Conservation (phyloP, 768 basidiomycete genomes). For the Lyophyllum atratum region DNA sequence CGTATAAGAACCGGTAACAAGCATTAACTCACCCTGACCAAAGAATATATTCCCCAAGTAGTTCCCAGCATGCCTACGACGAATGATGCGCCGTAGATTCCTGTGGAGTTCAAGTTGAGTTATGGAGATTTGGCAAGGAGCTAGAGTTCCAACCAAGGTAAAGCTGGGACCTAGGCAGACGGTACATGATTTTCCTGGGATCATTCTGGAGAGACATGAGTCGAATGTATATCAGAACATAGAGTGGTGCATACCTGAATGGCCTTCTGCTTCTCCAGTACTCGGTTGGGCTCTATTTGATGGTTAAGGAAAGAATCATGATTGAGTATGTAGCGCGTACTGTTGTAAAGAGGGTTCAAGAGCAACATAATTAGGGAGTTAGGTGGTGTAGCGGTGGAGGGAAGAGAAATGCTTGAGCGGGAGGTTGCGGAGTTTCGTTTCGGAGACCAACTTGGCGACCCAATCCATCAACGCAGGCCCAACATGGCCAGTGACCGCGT, state of each 20-base stretch:
- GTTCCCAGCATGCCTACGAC: constrained; percentile 56
- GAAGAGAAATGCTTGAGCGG: constrained; percentile 27
- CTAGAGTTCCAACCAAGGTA: constrained; percentile 55
- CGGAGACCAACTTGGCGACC: constrained; percentile 24
- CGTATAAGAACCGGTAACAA: background rate
- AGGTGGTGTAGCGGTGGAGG: constrained; percentile 18
- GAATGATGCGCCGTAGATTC: constrained; percentile 55
- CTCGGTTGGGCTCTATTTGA: constrained; percentile 57
- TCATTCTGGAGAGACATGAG: constrained; percentile 35
- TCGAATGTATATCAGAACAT: constrained; percentile 8
- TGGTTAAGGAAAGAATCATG: background rate
- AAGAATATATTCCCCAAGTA: constrained; percentile 46
- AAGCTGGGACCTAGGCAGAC: constrained; percentile 61
- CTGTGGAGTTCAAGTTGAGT: constrained; percentile 33
- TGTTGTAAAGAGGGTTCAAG: constrained; percentile 64
- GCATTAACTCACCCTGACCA: constrained; percentile 41
- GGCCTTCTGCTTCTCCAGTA: constrained; percentile 64
- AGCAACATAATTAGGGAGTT: constrained; percentile 39
- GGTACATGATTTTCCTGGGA: constrained; percentile 56
- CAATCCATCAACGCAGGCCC: constrained; percentile 29
- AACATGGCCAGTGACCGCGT: constrained; percentile 68
- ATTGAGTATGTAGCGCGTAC: constrained; percentile 38
- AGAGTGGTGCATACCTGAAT: constrained; percentile 55
- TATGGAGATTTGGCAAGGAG: background rate
- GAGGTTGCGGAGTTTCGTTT: constrained; percentile 47